Conservation (phyloP, 2,329 filamentous ascomycete species). For the Alternaria hordeiaustralica region DNA sequence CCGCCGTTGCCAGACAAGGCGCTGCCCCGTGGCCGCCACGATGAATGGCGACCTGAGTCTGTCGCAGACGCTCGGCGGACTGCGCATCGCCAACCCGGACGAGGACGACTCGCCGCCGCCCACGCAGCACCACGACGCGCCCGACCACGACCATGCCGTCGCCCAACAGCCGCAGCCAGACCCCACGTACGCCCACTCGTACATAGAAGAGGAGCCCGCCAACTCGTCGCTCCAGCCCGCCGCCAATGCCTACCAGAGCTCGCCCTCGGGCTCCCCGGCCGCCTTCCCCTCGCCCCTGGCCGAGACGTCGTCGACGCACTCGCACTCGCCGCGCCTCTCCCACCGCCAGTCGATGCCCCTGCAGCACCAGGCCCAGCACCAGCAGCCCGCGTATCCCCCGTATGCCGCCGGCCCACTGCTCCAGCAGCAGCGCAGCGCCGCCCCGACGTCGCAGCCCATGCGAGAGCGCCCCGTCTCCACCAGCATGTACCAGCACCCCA, state of each 20-base stretch:
- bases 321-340: conserved; percentile 44
- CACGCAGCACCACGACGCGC: conserved; percentile 16
- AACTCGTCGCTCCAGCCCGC: conserved; percentile 49
- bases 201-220: conserved; percentile 31
- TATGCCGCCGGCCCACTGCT: conserved; percentile 35
- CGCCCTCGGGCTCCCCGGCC: conserved; percentile 33
- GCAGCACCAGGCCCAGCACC: conserved; percentile 50
- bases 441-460: conserved; percentile 38
- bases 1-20: conserved; percentile 12
- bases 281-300: conserved; percentile 34
- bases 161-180: conserved; percentile 46
- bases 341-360: conserved; percentile 54
- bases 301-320: conserved; percentile 33
- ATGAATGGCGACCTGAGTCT: conserved; percentile 96
- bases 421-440: conserved; percentile 36
- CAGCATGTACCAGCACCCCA: conserved; percentile 57
- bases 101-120: conserved; percentile 60
- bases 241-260: conserved; percentile 47
- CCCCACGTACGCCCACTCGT: conserved; percentile 12
- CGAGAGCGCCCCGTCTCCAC: conserved; percentile 52
- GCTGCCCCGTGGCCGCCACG: conserved; percentile 40
- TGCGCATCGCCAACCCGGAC: conserved; percentile 97
- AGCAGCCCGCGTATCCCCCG: conserved; percentile 39
- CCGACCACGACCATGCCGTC: conserved; percentile 36
- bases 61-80: conserved; percentile 87